Percentiles rank a stretch among this genome's conserved stretches.
phyloP scores from a whole-genome alignment of 805 yeast species.

The Cyberlindnera subsufficiens region DNA sequence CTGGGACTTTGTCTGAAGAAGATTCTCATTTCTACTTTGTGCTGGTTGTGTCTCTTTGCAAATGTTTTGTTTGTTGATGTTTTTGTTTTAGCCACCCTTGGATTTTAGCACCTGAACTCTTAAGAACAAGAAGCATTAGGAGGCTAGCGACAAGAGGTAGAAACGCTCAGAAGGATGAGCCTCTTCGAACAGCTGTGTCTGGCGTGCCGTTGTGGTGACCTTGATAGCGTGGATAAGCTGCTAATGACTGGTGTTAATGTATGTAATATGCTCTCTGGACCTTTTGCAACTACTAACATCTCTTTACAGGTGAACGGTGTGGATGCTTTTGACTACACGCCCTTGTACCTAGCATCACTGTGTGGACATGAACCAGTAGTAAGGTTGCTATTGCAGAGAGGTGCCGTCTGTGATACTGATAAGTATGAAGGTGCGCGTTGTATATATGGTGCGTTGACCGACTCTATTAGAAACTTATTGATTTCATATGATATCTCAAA shows the following conservation, averaged over 20 bases:
- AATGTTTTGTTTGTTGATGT: too few species aligned
- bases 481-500: conserved; percentile 60
- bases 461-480: conserved; percentile 52
- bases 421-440: conserved; percentile 79
- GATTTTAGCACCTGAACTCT: conserved; percentile 8
- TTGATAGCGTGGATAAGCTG: conserved; percentile 54
- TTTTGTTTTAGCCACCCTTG: too few species aligned
- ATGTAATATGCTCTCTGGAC: conserved; percentile 11
- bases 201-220: conserved; percentile 68
- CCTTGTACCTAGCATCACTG: conserved; percentile 63
- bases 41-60: not conserved
- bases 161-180: not conserved
- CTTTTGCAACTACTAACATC: not conserved
- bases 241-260: conserved; percentile 47
- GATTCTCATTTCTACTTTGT: conserved; percentile 13
- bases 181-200: conserved; percentile 39
- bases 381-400: conserved; percentile 50
- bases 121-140: not conserved
- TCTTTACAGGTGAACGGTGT: conserved; percentile 28
- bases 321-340: conserved; percentile 73
- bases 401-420: conserved; percentile 76
- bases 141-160: not conserved
- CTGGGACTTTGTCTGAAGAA: conserved; percentile 58
- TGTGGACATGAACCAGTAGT: conserved; percentile 73
- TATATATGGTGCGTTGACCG: conserved; percentile 72